Conservation (phyloP, 148 eudicot species). For the Tetragonia tetragonoides region DNA sequence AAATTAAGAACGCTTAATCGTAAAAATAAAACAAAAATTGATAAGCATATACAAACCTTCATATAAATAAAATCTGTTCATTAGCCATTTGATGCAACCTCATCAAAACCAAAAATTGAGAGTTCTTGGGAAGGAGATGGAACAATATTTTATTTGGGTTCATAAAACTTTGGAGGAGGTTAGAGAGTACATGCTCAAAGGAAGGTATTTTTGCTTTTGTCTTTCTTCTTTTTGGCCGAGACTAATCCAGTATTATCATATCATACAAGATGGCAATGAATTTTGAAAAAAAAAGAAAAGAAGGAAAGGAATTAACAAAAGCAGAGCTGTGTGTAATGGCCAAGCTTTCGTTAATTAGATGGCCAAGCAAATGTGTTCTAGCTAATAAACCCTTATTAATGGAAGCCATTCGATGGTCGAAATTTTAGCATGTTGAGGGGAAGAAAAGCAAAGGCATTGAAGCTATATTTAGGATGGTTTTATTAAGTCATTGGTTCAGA, state of each 20-base stretch:
- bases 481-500: constrained; percentile 14
- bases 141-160: not conserved
- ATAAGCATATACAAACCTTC: constrained; percentile 13
- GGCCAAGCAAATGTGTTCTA: constrained; percentile 26
- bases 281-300: not conserved
- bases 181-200: not conserved
- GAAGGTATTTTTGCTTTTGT: not conserved
- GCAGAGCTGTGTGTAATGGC: constrained; percentile 23
- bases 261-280: not conserved
- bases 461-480: constrained; percentile 13
- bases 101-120: not conserved
- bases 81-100: constrained; percentile 9
- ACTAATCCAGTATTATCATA: constrained; percentile 3
- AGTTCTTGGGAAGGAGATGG: not conserved
- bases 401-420: constrained; percentile 34
- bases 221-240: constrained; percentile 11
- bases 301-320: constrained; percentile 22
- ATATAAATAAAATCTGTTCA: not conserved
- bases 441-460: not conserved
- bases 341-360: constrained; percentile 38
- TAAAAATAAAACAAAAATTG: too few relatives aligned
- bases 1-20: not conserved
- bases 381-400: constrained; percentile 28
- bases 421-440: constrained; percentile 31
- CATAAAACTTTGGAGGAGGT: constrained; percentile 20